These are phyloP conservation scores for Agrocybe pediades DNA, from an alignment of 768 basidiomycete species.

Conservation along the genomic window DNA sequence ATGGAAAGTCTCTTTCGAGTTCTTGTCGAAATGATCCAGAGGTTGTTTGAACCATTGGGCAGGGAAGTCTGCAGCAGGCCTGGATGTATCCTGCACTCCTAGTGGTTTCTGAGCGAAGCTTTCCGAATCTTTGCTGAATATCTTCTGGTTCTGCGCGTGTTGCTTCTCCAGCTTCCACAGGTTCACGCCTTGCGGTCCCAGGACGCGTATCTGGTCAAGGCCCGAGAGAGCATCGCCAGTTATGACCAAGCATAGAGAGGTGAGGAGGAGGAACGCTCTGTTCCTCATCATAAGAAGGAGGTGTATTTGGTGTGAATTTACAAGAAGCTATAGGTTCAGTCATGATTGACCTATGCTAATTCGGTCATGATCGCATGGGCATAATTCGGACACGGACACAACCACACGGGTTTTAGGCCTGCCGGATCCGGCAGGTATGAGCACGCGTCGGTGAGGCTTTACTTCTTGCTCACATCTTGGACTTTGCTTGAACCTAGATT, in stretches of 20 bases:
- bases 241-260: slow-evolving; percentile 3
- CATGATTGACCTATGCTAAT: too few relatives aligned
- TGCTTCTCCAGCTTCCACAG: slow-evolving; percentile 53
- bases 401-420: too few relatives aligned
- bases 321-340: too few relatives aligned
- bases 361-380: too few relatives aligned
- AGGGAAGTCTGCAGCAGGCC: slow-evolving; percentile 35
- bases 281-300: too few relatives aligned
- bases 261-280: too few relatives aligned
- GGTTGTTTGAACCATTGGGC: slow-evolving; percentile 81
- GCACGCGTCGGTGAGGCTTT: too few relatives aligned
- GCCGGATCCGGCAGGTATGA: too few relatives aligned
- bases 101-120: slow-evolving; percentile 10
- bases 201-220: slow-evolving; percentile 20
- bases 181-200: slow-evolving; percentile 65
- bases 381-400: too few relatives aligned
- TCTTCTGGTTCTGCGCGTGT: slow-evolving; percentile 10
- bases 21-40: slow-evolving; percentile 74
- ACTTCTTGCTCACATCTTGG: too few relatives aligned
- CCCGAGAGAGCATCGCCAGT: slow-evolving; percentile 7
- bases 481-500: too few relatives aligned
- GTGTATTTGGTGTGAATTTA: too few relatives aligned
- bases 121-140: slow-evolving; percentile 11
- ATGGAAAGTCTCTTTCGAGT: slow-evolving; percentile 61
- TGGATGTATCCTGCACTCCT: slow-evolving; percentile 1